Percentiles rank a stretch among this genome's conserved stretches.
Evolutionary conservation across 345 rosid species (phyloP).

Genomic region (Turnera subulata): DNA sequence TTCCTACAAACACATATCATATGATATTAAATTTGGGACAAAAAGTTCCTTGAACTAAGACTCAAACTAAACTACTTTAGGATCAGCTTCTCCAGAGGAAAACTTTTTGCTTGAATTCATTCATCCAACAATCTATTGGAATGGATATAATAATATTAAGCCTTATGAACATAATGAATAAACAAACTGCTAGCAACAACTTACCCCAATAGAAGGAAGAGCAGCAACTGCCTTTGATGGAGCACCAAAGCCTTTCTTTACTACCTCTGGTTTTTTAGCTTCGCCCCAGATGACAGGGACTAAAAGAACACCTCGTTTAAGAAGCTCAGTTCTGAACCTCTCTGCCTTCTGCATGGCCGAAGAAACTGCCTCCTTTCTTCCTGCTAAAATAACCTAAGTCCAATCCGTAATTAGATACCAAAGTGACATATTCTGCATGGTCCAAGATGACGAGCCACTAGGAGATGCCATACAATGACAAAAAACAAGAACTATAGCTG

Average conservation of each 20-base stretch:
- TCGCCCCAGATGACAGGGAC: constrained; percentile 87
- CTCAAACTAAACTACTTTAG: background rate
- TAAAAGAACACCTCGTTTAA: constrained; percentile 78
- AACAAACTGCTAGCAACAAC: background rate
- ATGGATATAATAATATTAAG: too few species aligned
- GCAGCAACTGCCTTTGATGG: constrained; percentile 50
- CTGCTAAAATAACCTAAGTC: constrained; percentile 82
- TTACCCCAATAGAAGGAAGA: constrained; percentile 92
- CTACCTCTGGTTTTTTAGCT: constrained; percentile 45
- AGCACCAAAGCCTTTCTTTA: constrained; percentile 84
- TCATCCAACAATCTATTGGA: too few species aligned
- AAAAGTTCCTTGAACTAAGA: background rate
- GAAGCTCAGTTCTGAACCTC: constrained; percentile 82
- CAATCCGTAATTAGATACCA: constrained; percentile 16
- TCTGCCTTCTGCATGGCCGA: constrained; percentile 72
- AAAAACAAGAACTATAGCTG: background rate
- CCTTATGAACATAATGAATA: too few species aligned
- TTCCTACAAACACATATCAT: constrained; percentile 47
- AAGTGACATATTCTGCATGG: background rate
- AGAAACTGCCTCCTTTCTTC: constrained; percentile 64
- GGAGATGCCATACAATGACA: background rate
- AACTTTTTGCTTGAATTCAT: too few species aligned
- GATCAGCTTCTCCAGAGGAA: background rate
- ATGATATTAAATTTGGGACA: constrained; percentile 12
- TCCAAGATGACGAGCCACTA: background rate